Evolutionary conservation across 2,329 filamentous ascomycete genomes (phyloP).

Genomic region (Rhexocercosporidium sp.): DNA sequence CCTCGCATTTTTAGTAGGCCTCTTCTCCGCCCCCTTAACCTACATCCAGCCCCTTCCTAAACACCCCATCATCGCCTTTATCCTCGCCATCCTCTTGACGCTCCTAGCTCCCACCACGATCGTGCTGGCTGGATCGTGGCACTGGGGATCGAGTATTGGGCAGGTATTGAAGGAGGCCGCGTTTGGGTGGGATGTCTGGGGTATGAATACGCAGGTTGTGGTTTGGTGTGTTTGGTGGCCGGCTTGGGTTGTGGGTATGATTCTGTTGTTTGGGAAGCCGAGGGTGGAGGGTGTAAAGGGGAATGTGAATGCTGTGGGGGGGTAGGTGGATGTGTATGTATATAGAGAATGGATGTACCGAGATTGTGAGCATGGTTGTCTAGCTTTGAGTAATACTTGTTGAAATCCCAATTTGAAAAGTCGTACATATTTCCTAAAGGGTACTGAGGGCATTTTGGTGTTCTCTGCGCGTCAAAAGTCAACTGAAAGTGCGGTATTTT

Average conservation of each 20-base stretch:
- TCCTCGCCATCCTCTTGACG: conserved; percentile 59
- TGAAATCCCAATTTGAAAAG: too few species aligned
- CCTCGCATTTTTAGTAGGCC: conserved; percentile 81
- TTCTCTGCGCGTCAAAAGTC: neutral
- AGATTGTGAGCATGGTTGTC: neutral
- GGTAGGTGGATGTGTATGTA: neutral
- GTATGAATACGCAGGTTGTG: conserved; percentile 85
- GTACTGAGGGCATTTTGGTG: too few species aligned
- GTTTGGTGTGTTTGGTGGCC: conserved; percentile 98
- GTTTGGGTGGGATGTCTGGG: conserved; percentile 88
- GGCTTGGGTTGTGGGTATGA: conserved; percentile 75
- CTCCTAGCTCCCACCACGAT: conserved; percentile 64
- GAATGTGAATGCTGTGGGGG: neutral
- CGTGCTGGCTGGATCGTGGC: conserved; percentile 54
- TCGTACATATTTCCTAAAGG: too few species aligned
- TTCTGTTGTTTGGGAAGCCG: conserved; percentile 56
- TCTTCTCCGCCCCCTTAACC: conserved; percentile 78
- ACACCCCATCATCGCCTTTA: conserved; percentile 46
- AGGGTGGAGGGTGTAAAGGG: conserved; percentile 20
- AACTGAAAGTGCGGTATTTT: too few species aligned
- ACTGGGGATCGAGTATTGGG: conserved; percentile 55
- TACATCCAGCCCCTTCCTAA: conserved; percentile 64
- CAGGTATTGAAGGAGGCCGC: conserved; percentile 73
- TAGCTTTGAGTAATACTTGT: neutral
- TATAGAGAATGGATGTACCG: neutral